Evolutionary conservation across 805 yeast genomes (phyloP), one percentile per base, ranked within the genome.

Genomic region (Cephaloascus fragrans): DNA sequence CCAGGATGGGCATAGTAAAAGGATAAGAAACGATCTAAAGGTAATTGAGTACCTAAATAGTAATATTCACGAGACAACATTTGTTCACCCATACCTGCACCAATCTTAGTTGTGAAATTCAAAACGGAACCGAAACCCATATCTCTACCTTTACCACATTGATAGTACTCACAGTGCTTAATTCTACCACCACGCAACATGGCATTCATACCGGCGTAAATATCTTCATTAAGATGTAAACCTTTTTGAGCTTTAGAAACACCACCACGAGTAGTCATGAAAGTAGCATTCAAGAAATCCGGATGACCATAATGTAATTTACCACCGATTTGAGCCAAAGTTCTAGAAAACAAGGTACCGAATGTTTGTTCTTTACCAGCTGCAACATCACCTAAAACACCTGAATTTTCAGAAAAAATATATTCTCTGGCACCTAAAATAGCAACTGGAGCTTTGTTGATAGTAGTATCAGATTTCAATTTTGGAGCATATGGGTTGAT

Each of bases 81-180:
- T 59, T 83, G 94, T 62, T 83, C 94, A 59, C 93, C 93, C 94
- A 83, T 83, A 63, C 94, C 94, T 48, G 93, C 89, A 62, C 94
- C 94, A 72, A 83, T 83, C 63, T 83, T 83, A 33, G 89, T 83
- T 18, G 88, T 83, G 72, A 83, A 83, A 62, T 83, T 83, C 70
- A 83, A 69, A 63, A 83, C 83, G 4, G 93, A 82, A 43, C 88
- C 88, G 61, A 83, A 83, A 56, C 94, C 94, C 52, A 83, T 70
- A 72, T 83, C 94, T 70, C 94, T 72, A 57, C 94, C 94, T 62
- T 83, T 83, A 64, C 94, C 94, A 75, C 94, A 83, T 65, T 83
- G 94, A 63, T 77, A 80, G 57, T 83, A 83, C 56, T 83, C 94
- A 68, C 88, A 80, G 57, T 83, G 93, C 65, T 83, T 83, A 53